These are phyloP conservation scores for Xylariales sp. DNA, from an alignment of 2,329 filamentous ascomycete species.

Conservation along the genomic window DNA sequence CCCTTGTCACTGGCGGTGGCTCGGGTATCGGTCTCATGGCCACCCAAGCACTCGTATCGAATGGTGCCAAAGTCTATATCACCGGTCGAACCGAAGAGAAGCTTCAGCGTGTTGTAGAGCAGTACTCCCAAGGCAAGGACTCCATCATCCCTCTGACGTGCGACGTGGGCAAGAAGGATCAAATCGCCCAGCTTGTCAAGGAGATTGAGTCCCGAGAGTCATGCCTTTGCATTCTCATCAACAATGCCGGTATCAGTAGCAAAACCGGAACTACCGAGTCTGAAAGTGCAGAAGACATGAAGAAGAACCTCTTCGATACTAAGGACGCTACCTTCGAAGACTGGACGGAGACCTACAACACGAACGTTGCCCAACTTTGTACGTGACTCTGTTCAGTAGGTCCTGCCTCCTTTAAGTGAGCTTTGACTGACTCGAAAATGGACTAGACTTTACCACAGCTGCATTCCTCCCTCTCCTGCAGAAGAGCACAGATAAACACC, in stretches of 20 bases:
- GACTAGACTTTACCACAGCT: slow-evolving; percentile 49
- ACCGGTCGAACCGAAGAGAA: slow-evolving; percentile 61
- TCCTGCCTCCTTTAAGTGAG: background rate
- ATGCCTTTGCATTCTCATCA: slow-evolving; percentile 61
- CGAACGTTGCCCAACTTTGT: slow-evolving; percentile 68
- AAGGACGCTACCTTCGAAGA: slow-evolving; percentile 55
- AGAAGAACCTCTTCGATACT: slow-evolving; percentile 62
- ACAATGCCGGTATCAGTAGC: slow-evolving; percentile 64
- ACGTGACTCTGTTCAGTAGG: background rate
- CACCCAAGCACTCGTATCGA: slow-evolving; percentile 60
- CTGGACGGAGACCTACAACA: slow-evolving; percentile 69
- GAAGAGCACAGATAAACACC: slow-evolving; percentile 36
- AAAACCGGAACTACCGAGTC: slow-evolving; percentile 49
- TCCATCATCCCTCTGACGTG: slow-evolving; percentile 57
- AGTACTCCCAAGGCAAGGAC: slow-evolving; percentile 46
- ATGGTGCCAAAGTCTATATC: slow-evolving; percentile 68
- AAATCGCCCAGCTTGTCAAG: slow-evolving; percentile 51
- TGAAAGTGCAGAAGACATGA: slow-evolving; percentile 45
- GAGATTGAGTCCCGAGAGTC: slow-evolving; percentile 51
- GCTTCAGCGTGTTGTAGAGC: slow-evolving; percentile 54
- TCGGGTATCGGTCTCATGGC: slow-evolving; percentile 68
- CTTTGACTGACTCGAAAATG: background rate
- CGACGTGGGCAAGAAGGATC: slow-evolving; percentile 59
- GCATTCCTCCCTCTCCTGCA: slow-evolving; percentile 60
- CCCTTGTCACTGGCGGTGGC: slow-evolving; percentile 45